A percentile compares a stretch with the other conserved stretches of the same genome.
phyloP scores from a whole-genome alignment of 169 alveolate species.

The Cryptosporidium ryanae region DNA sequence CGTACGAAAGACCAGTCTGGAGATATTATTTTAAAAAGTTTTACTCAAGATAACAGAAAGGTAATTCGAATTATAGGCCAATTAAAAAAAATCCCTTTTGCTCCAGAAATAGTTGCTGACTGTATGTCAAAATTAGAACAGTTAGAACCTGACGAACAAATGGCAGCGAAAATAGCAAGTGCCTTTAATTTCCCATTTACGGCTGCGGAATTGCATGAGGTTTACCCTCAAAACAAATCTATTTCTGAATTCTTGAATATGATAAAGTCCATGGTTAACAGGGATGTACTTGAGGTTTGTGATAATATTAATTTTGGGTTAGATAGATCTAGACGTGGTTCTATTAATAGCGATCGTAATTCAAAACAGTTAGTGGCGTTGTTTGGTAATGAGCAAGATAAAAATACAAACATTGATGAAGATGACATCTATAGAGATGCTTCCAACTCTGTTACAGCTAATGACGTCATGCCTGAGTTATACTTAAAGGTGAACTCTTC shows the following conservation, averaged over 20 bases:
- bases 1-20: conserved; percentile 8
- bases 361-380: conserved; percentile 6
- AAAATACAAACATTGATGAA: conserved; percentile 10
- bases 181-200: conserved; percentile 80
- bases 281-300: conserved; percentile 79
- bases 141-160: conserved; percentile 83
- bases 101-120: conserved; percentile 79
- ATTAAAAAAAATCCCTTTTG: conserved; percentile 77
- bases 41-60: conserved; percentile 12
- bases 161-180: conserved; percentile 83
- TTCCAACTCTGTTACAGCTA: conserved; percentile 17
- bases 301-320: conserved; percentile 75
- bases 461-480: conserved; percentile 31
- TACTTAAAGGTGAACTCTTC: conserved; percentile 19
- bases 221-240: conserved; percentile 78
- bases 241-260: conserved; percentile 74
- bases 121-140: conserved; percentile 82
- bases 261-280: conserved; percentile 70
- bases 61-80: conserved; percentile 73
- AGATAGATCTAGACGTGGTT: conserved; percentile 76
- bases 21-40: neutral
- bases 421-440: conserved; percentile 52
- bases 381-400: conserved; percentile 43
- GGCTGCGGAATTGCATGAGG: conserved; percentile 78
- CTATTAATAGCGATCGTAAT: conserved; percentile 60